Evolutionary conservation across 225 moss, liverwort and hornwort genomes (phyloP).

Genomic region (Straminergon stramineum): DNA sequence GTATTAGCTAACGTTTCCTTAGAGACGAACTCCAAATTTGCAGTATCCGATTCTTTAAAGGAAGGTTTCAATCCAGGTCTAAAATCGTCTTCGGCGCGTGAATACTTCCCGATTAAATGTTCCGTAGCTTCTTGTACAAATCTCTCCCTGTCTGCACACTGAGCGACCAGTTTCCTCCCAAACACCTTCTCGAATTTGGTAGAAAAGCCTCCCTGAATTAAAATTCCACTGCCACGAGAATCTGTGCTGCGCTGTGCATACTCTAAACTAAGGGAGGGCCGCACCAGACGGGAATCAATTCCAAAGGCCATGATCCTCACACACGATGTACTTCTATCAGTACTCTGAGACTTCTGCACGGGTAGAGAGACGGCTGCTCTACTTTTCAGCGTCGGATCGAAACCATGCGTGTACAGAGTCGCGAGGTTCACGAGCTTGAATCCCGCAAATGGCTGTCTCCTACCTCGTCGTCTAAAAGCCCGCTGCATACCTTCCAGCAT

Average conservation of each 20-base stretch:
- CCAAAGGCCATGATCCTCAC: constrained; percentile 16
- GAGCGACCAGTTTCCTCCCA: constrained; percentile 3
- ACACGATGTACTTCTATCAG: constrained; percentile 2
- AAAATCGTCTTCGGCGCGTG: background rate
- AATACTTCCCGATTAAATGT: background rate
- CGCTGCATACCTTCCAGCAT: constrained; percentile 22
- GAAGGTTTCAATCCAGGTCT: background rate
- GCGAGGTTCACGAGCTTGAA: constrained; percentile 5
- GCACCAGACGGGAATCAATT: constrained; percentile 2
- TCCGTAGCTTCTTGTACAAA: background rate
- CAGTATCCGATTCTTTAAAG: background rate
- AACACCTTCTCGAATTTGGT: constrained; percentile 10
- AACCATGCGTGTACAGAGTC: constrained; percentile 10
- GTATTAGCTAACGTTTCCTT: background rate
- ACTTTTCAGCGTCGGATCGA: background rate
- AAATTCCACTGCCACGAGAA: background rate
- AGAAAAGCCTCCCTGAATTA: constrained; percentile 9
- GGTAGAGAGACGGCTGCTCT: background rate
- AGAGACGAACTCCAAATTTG: background rate
- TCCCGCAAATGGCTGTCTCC: constrained; percentile 9
- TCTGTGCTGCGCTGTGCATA: background rate
- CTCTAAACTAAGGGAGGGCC: background rate
- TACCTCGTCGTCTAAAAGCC: background rate
- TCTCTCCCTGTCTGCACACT: background rate
- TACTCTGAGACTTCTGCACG: constrained; percentile 12